Base-by-base conservation (phyloP, 495 filamentous ascomycete species). In the Staphylotrichum longicolle region DNA sequence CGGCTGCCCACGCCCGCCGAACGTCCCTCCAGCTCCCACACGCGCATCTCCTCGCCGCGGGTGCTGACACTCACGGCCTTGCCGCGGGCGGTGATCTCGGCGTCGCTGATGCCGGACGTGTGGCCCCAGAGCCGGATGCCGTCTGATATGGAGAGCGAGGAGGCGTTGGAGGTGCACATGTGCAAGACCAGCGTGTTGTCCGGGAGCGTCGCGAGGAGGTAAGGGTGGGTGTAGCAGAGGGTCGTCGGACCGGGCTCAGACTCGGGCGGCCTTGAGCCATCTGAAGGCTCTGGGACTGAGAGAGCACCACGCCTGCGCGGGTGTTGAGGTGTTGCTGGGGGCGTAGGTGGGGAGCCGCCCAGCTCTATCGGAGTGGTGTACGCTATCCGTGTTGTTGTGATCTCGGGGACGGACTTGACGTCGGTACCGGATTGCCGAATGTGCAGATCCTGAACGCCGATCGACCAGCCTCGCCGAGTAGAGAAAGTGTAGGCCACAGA, bases 141-240 rank as follows among this genome's bases (percentile, higher is more conserved):
- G 1, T 83, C 76, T 30, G 88, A 85, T 46, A 98, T 88, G 14
- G 80, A 83, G 7, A 97, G 79, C 2, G 78, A 75, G 0, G 82
- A 75, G 4, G 84, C 75, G 7, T 82, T 89, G 2, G 92, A 96
- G 42, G 83, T 91, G 66, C 93, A 89, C 42, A 96, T 80, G 66
- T 94, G 91, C 61, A 96, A 80, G 0, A 91, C 89, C 54, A 98
- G 78, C 0, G 94, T 98, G 68, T 98, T 98, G 70, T 98, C 94
- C 3, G 88, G 85, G 63, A 96, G 86, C 0, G 91, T 91, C 6
- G 89, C 86, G 8, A 98, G 80, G 8, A 98, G 85, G 66, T 97
- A 98, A 5, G 94, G 95, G 66, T 96, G 93, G 10, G 86, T 87
- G 73, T 96, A 96, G 49, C 89, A 89, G 44, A 98, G 77, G 1